Conservation (phyloP, 2,329 filamentous ascomycete species). For the Cryphonectria parasitica region DNA sequence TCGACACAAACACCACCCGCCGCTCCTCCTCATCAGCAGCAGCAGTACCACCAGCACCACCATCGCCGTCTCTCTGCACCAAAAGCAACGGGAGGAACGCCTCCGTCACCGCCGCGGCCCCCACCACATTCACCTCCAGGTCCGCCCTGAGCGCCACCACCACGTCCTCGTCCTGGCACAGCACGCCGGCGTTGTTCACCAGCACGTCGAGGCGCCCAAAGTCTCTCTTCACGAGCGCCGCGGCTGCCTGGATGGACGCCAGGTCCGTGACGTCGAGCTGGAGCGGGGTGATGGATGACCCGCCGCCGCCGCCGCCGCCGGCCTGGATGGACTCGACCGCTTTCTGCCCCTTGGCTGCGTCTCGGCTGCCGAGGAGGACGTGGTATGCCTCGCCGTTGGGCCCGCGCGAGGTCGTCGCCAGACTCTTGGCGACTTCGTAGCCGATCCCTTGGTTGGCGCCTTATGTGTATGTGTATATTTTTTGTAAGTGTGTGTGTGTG, state of each 20-base stretch:
- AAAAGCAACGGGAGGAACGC: constrained; percentile 16
- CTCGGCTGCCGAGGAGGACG: constrained; percentile 36
- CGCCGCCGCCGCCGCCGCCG: neutral
- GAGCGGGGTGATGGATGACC: constrained; percentile 10
- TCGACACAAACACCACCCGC: constrained; percentile 30
- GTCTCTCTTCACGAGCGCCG: neutral
- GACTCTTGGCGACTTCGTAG: neutral
- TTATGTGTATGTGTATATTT: neutral
- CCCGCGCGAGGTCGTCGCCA: neutral
- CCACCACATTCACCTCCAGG: constrained; percentile 17
- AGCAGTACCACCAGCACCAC: too few relatives aligned
- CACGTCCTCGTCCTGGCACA: neutral
- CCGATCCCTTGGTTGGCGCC: neutral
- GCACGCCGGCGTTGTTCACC: constrained; percentile 15
- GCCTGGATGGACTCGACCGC: constrained; percentile 23
- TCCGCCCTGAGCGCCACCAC: constrained; percentile 14
- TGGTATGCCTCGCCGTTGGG: constrained; percentile 29
- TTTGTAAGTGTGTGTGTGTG: too few relatives aligned
- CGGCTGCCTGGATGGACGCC: constrained; percentile 31
- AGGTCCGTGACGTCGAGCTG: constrained; percentile 32
- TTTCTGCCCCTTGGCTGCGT: constrained; percentile 32
- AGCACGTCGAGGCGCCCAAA: neutral
- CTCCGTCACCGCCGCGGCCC: constrained; percentile 20
- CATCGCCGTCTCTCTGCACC: too few relatives aligned
- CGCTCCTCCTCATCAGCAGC: neutral